Evolutionary conservation across 2,329 filamentous ascomycete genomes (phyloP).

Genomic region (Orbilia javanica): DNA sequence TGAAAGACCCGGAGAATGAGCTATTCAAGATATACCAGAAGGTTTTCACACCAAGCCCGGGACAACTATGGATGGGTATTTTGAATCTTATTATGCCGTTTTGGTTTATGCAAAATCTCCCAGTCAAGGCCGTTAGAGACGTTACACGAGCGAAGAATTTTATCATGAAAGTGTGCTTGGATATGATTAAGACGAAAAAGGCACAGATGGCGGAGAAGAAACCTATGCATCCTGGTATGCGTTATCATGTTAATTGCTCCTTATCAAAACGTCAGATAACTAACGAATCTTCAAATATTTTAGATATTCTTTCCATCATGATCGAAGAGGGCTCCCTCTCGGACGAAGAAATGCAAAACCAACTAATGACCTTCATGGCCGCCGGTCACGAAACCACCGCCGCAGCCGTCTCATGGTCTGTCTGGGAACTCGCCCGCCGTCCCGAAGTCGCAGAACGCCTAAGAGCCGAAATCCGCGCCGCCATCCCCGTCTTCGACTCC

Average conservation of each 20-base stretch:
- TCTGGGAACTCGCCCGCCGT: constrained; percentile 77
- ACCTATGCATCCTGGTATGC: constrained; percentile 64
- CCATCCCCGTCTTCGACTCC: constrained; percentile 70
- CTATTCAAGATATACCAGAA: constrained; percentile 72
- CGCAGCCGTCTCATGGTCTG: constrained; percentile 79
- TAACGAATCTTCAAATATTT: no score
- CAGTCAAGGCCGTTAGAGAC: constrained; percentile 78
- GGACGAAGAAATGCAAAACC: constrained; percentile 84
- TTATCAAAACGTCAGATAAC: no score
- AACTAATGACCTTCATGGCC: constrained; percentile 90
- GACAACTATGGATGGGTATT: constrained; percentile 65
- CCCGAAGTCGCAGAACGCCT: constrained; percentile 76
- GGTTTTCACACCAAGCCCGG: constrained; percentile 70
- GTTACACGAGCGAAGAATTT: constrained; percentile 71
- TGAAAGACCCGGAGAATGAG: constrained; percentile 70
- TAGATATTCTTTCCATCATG: constrained; percentile 84
- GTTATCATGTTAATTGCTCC: neutral
- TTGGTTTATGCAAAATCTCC: constrained; percentile 74
- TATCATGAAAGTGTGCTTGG: constrained; percentile 76
- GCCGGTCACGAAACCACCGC: constrained; percentile 75
- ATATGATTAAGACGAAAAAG: constrained; percentile 80
- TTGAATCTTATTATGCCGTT: constrained; percentile 74
- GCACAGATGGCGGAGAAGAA: constrained; percentile 67
- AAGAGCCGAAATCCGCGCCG: constrained; percentile 75
- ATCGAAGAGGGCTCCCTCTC: constrained; percentile 72